A percentile compares a stretch with the other conserved stretches of the same genome.
These are phyloP conservation scores for Cicer cuneatum DNA, from an alignment of 306 rosid genomes.

Conservation along the genomic window DNA sequence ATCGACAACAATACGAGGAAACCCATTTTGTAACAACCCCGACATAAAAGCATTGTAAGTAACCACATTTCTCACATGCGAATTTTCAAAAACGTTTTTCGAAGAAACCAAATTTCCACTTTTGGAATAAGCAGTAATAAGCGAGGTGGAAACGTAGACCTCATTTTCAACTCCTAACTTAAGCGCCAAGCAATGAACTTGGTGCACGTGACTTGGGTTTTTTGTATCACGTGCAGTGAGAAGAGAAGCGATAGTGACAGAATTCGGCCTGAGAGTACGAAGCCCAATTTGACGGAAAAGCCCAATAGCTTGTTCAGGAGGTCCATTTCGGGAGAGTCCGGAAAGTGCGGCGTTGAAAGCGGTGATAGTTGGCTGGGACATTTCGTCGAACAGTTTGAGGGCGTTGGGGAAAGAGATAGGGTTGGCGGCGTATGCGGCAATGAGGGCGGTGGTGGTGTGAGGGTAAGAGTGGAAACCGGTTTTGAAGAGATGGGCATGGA, in stretches of 20 bases:
- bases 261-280: conserved; percentile 55
- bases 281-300: conserved; percentile 44
- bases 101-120: conserved; percentile 52
- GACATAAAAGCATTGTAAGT: conserved; percentile 71
- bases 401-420: conserved; percentile 47
- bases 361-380: conserved; percentile 60
- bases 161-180: conserved; percentile 70
- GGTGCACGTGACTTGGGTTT: conserved; percentile 39
- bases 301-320: conserved; percentile 46
- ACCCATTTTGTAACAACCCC: conserved; percentile 65
- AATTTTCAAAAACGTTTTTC: conserved; percentile 56
- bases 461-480: conserved; percentile 59
- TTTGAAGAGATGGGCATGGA: conserved; percentile 66
- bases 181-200: conserved; percentile 64
- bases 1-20: conserved; percentile 49
- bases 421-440: conserved; percentile 42
- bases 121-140: conserved; percentile 60
- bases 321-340: conserved; percentile 59
- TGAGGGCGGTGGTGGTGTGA: conserved; percentile 66
- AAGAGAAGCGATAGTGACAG: conserved; percentile 61
- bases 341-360: conserved; percentile 64
- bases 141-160: conserved; percentile 67
- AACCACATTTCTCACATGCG: conserved; percentile 60
- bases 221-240: conserved; percentile 46
- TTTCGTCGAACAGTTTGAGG: conserved; percentile 62